These are phyloP conservation scores for Phlebopus sp. DNA, from an alignment of 1,284 basidiomycete genomes.

Conservation along the genomic window DNA sequence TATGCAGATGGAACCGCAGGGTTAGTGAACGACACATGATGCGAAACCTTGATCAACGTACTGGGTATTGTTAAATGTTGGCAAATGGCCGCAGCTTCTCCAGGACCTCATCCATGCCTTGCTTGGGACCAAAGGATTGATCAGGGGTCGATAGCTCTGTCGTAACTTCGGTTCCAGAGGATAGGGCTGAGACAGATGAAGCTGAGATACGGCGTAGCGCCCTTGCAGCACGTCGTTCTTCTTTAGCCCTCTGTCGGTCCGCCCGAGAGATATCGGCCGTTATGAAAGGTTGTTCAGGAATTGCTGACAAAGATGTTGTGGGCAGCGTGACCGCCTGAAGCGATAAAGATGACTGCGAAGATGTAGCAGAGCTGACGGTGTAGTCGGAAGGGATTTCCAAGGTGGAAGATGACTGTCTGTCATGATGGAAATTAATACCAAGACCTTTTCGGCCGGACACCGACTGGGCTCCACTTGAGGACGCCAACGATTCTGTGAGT, in stretches of 20 bases:
- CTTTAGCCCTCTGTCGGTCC: constrained; percentile 31
- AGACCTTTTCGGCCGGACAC: constrained; percentile 5
- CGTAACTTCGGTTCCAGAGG: constrained; percentile 18
- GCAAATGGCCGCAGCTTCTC: constrained; percentile 38
- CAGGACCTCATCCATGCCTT: constrained; percentile 36
- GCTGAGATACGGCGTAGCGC: constrained; percentile 37
- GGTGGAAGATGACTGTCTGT: constrained; percentile 5
- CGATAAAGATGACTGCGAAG: constrained; percentile 16
- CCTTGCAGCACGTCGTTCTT: constrained; percentile 35
- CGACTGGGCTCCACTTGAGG: constrained; percentile 6
- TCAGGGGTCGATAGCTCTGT: constrained; percentile 23
- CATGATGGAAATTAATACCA: constrained; percentile 4
- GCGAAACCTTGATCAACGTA: constrained; percentile 9
- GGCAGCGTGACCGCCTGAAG: constrained; percentile 14
- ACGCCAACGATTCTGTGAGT: not conserved
- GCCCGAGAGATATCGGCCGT: constrained; percentile 22
- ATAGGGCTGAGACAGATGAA: constrained; percentile 23
- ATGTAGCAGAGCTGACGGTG: constrained; percentile 11
- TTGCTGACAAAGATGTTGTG: constrained; percentile 23
- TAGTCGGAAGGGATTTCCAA: constrained; percentile 10
- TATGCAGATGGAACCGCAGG: not conserved
- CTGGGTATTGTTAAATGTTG: constrained; percentile 22
- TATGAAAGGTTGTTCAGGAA: constrained; percentile 25
- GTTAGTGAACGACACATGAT: constrained; percentile 9
- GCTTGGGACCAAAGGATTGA: constrained; percentile 31